Conservation (phyloP, 352 stramenopile genomes). For the Globisporangium spiculum region DNA sequence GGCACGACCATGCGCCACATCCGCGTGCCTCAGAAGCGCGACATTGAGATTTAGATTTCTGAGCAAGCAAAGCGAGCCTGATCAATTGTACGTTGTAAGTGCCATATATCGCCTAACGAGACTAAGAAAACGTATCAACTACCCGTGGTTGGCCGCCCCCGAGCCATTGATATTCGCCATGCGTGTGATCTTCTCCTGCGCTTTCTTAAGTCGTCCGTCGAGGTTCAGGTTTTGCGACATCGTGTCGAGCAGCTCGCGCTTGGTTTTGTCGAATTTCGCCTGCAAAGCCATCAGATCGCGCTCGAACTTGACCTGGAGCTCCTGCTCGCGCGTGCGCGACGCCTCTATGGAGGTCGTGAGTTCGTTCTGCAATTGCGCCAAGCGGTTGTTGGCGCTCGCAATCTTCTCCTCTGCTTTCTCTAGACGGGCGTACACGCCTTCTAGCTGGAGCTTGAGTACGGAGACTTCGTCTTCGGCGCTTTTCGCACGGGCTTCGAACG, state of each 20-base stretch:
- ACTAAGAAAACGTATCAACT: neutral
- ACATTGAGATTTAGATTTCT: conserved; percentile 89
- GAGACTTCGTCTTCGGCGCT: conserved; percentile 36
- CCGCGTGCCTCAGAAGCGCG: conserved; percentile 71
- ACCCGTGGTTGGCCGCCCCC: neutral
- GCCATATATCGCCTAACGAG: neutral
- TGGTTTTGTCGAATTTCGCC: conserved; percentile 68
- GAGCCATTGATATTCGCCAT: conserved; percentile 20
- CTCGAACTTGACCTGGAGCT: conserved; percentile 42
- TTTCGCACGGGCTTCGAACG: conserved; percentile 23
- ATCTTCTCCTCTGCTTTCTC: conserved; percentile 37
- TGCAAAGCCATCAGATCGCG: conserved; percentile 44
- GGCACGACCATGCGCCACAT: conserved; percentile 93
- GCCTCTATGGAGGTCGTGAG: conserved; percentile 27
- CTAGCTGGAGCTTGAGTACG: conserved; percentile 41
- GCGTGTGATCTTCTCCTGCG: conserved; percentile 69
- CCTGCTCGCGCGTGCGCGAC: conserved; percentile 32
- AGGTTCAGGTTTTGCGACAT: conserved; percentile 63
- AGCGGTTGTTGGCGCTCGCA: conserved; percentile 21
- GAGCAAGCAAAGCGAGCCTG: neutral
- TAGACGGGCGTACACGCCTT: conserved; percentile 42
- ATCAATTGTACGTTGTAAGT: neutral
- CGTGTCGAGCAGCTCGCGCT: conserved; percentile 71
- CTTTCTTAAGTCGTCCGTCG: conserved; percentile 57
- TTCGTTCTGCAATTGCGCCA: conserved; percentile 25